These are phyloP conservation scores for Cercophora sp. DNA, from an alignment of 495 filamentous ascomycete species.

Conservation along the genomic window DNA sequence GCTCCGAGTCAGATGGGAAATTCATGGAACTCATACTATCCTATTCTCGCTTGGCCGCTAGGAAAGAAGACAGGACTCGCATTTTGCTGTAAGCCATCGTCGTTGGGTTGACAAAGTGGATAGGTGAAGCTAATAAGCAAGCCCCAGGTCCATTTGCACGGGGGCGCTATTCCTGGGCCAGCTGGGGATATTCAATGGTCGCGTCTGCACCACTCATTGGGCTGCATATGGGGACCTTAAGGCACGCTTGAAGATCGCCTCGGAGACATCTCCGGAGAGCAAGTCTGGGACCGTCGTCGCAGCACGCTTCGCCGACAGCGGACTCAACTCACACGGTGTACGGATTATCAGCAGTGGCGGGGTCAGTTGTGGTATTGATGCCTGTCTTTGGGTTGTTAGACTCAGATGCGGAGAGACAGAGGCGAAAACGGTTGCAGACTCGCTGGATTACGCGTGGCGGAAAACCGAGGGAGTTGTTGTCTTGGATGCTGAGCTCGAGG, in stretches of 20 bases:
- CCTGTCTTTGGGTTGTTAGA: slow-evolving; percentile 7
- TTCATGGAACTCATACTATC: slow-evolving; percentile 6
- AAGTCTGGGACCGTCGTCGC: slow-evolving; percentile 7
- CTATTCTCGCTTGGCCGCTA: not conserved
- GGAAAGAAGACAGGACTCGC: not conserved
- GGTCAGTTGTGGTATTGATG: slow-evolving; percentile 14
- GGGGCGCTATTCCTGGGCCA: slow-evolving; percentile 11
- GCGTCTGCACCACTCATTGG: slow-evolving; percentile 14
- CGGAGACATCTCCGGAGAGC: not conserved
- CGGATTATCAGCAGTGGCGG: slow-evolving; percentile 16
- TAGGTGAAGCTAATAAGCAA: not conserved
- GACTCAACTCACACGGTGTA: not conserved
- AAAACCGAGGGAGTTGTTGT: slow-evolving; percentile 11
- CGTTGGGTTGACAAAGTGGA: not conserved
- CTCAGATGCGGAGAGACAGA: slow-evolving; percentile 4
- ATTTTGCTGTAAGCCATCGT: slow-evolving; percentile 6
- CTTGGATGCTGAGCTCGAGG: too few relatives aligned
- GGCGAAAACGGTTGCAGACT: not conserved
- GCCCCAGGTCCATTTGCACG: slow-evolving; percentile 13
- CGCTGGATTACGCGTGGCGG: slow-evolving; percentile 14
- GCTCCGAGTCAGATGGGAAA: not conserved
- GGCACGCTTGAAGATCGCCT: not conserved
- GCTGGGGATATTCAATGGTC: slow-evolving; percentile 10
- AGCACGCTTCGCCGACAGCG: slow-evolving; percentile 11
- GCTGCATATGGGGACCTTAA: not conserved